These are phyloP conservation scores for Periconia sp. DNA, from an alignment of 2,329 filamentous ascomycete species.

Conservation along the genomic window DNA sequence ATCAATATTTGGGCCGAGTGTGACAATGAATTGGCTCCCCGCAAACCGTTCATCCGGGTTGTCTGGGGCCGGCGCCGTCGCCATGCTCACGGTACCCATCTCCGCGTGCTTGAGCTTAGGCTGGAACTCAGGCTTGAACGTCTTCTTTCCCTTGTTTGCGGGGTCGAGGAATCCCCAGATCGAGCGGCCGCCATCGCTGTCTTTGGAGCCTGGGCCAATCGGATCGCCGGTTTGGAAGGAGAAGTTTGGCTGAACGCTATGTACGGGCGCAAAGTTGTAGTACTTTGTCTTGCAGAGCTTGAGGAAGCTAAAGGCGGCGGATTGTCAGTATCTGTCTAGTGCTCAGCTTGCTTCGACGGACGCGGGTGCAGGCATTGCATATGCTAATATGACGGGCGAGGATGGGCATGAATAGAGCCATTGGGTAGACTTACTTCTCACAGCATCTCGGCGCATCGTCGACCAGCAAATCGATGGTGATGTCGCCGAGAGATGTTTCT, in stretches of 20 bases:
- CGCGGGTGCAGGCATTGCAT: conserved; percentile 27
- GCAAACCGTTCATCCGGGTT: conserved; percentile 84
- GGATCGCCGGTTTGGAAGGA: conserved; percentile 97
- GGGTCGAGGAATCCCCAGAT: conserved; percentile 85
- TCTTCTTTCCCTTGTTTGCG: conserved; percentile 66
- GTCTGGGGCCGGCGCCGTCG: conserved; percentile 76
- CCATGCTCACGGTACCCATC: conserved; percentile 95
- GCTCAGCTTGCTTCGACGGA: conserved; percentile 59
- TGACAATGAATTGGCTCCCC: conserved; percentile 92
- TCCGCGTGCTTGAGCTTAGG: conserved; percentile 88
- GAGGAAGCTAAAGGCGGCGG: conserved; percentile 72
- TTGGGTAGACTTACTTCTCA: conserved; percentile 76
- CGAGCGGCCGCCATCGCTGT: conserved; percentile 90
- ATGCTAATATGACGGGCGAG: conserved; percentile 16
- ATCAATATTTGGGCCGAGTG: conserved; percentile 85
- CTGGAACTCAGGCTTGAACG: conserved; percentile 83
- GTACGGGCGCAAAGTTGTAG: conserved; percentile 95
- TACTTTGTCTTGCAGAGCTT: conserved; percentile 99
- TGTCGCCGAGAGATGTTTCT: conserved; percentile 90
- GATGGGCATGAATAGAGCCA: conserved; percentile 12
- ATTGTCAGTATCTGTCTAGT: conserved; percentile 57
- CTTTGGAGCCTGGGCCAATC: conserved; percentile 79
- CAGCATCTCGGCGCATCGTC: conserved; percentile 90
- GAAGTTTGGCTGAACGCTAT: conserved; percentile 92
- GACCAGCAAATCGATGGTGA: conserved; percentile 90